Evolutionary conservation across 148 eudicot genomes (phyloP).

Genomic region (Chenopodium berlandieri): DNA sequence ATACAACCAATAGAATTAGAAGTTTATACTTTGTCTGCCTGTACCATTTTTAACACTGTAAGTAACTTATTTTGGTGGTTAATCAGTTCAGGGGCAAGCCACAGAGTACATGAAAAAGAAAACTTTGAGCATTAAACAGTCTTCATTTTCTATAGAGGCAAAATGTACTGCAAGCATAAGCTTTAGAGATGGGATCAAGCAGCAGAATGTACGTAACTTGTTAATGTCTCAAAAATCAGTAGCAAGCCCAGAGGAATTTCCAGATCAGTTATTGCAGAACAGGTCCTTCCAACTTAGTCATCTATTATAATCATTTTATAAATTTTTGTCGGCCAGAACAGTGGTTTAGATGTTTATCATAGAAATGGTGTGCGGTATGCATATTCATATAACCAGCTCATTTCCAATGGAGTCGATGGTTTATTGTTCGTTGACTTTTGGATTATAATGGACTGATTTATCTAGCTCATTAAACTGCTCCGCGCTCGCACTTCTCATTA

Average conservation of each 20-base stretch:
- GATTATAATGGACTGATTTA: background rate
- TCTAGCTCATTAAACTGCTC: background rate
- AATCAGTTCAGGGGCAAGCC: conserved; percentile 66
- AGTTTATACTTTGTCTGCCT: background rate
- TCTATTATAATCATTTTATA: background rate
- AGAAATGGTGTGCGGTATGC: background rate
- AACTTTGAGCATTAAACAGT: conserved; percentile 25
- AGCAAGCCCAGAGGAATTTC: conserved; percentile 1
- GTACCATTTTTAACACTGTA: background rate
- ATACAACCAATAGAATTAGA: background rate
- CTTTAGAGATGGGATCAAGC: conserved; percentile 69
- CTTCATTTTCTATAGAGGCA: conserved; percentile 20
- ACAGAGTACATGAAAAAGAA: conserved; percentile 53
- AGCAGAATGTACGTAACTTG: conserved; percentile 54
- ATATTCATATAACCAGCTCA: background rate
- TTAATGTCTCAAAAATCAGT: conserved; percentile 31
- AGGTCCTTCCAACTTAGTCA: conserved; percentile 14
- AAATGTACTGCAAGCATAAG: conserved; percentile 50
- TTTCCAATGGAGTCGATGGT: background rate
- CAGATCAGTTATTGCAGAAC: background rate
- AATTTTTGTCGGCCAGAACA: background rate
- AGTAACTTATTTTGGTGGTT: conserved; percentile 20
- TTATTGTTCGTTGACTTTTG: background rate
- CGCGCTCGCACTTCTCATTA: background rate
- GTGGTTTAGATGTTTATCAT: background rate